These are phyloP conservation scores for Ulota crispa DNA, from an alignment of 225 moss, liverwort and hornwort genomes.

Conservation along the genomic window DNA sequence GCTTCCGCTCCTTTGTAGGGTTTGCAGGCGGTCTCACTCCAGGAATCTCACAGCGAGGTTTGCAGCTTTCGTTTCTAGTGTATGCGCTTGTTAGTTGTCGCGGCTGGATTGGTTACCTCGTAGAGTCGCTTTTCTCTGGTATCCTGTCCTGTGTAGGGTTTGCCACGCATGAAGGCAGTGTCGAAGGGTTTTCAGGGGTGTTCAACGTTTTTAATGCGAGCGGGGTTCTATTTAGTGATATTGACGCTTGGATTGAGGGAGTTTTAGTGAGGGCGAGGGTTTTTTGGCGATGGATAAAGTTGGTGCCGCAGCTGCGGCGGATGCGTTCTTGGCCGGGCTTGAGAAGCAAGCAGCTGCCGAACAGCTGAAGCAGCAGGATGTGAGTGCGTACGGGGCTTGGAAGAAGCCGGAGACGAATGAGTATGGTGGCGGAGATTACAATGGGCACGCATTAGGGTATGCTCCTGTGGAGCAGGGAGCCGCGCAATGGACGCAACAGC, in stretches of 20 bases:
- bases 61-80: constrained; percentile 1
- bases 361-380: constrained; percentile 51
- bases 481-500: constrained; percentile 47
- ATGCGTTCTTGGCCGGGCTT: constrained; percentile 63
- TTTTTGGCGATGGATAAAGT: constrained; percentile 44
- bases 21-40: constrained; percentile 7
- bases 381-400: constrained; percentile 40
- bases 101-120: constrained; percentile 10
- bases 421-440: constrained; percentile 44
- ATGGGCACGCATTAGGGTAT: constrained; percentile 48
- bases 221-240: background rate
- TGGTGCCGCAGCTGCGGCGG: constrained; percentile 54
- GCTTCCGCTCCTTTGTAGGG: background rate
- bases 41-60: background rate
- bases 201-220: background rate
- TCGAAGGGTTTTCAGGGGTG: background rate
- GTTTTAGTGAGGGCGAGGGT: background rate
- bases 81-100: background rate
- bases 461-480: constrained; percentile 41
- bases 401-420: constrained; percentile 47
- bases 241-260: constrained; percentile 19
- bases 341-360: constrained; percentile 62
- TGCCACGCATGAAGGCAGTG: background rate
- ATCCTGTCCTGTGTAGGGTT: constrained; percentile 7
- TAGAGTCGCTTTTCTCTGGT: background rate